These are phyloP conservation scores for Bipolaris zeicola DNA, from an alignment of 2,329 filamentous ascomycete species.

Conservation along the genomic window DNA sequence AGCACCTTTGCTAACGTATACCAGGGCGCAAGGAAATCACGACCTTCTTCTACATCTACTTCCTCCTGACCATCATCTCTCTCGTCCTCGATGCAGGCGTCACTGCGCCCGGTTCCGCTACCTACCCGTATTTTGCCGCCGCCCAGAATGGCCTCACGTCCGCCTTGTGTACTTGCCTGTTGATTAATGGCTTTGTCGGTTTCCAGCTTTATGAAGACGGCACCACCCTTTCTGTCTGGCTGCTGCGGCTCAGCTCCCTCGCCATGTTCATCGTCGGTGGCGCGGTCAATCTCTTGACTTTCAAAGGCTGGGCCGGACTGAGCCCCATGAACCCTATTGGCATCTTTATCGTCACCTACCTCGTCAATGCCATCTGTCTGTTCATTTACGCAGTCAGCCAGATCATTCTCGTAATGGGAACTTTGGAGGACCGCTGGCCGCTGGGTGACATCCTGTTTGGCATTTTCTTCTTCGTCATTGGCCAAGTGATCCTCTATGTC, in stretches of 20 bases:
- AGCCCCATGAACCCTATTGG: conserved; percentile 84
- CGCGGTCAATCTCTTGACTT: conserved; percentile 86
- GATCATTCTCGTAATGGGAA: conserved; percentile 84
- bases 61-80: conserved; percentile 85
- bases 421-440: conserved; percentile 93
- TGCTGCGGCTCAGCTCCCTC: conserved; percentile 77
- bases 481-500: conserved; percentile 90
- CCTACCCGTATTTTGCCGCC: conserved; percentile 91
- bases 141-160: conserved; percentile 84
- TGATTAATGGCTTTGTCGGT: conserved; percentile 97
- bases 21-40: conserved; percentile 72
- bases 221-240: conserved; percentile 90
- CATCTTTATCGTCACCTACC: conserved; percentile 88
- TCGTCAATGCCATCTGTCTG: conserved; percentile 86
- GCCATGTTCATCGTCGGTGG: conserved; percentile 86
- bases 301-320: conserved; percentile 88
- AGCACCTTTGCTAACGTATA: conserved; percentile 49
- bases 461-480: conserved; percentile 86
- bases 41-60: conserved; percentile 96
- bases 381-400: conserved; percentile 87
- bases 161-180: conserved; percentile 82
- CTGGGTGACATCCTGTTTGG: conserved; percentile 90
- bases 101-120: conserved; percentile 76
- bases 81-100: conserved; percentile 93
- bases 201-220: conserved; percentile 99